Evolutionary conservation across 768 basidiomycete genomes (phyloP), one percentile per base, ranked within the genome.

Genomic region (Pleurotus citrinopileatus): DNA sequence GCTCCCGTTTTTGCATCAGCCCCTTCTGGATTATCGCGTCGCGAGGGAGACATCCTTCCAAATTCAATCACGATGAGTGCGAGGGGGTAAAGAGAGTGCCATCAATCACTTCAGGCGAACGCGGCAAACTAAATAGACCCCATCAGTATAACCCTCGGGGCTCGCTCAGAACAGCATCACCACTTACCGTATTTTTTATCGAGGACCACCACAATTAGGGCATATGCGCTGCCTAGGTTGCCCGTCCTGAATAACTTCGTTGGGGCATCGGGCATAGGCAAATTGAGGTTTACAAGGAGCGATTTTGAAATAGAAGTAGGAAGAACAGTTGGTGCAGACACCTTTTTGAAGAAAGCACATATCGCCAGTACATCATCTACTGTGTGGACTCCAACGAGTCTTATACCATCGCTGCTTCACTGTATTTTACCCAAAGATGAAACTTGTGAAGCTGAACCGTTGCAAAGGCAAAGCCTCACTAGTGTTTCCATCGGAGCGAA

Each of bases 291-390:
- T 51, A 19, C 48, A 51, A 22, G 48, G 48, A 4, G 34, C 15
- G 15, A 25, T 10, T 25, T 51, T 51, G 48, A 36, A 51, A 34
- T 36, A 51, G 48, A 51, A 51, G 15, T 34, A 36, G 17, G 32
- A 34, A 25, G 32, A 34, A 23, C 48, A 51, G 7, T 28, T 19
- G 15, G 34, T 28, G 34, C 48, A 51, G 48, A 51, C 13, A 17
- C 12, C 29, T 37, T 51, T 51, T 20, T 51, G 48, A 13, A 51
- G 48, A 37, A 51, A 28, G 23, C 48, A 51, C 48, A 51, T 51
- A 19, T 12, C 29, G 15, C 17, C 48, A 25, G 27, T 19, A 9
- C 48, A 51, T 37, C 17, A 17, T 51, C 22, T n/a, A 12, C 48
- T 51, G 20, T 10, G 34, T 17, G 12, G 8, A 40, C 34, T 4